Percentiles rank a stretch among this genome's conserved stretches.
These are phyloP conservation scores for Pharnaceum exiguum DNA, from an alignment of 148 eudicot species.

Conservation along the genomic window DNA sequence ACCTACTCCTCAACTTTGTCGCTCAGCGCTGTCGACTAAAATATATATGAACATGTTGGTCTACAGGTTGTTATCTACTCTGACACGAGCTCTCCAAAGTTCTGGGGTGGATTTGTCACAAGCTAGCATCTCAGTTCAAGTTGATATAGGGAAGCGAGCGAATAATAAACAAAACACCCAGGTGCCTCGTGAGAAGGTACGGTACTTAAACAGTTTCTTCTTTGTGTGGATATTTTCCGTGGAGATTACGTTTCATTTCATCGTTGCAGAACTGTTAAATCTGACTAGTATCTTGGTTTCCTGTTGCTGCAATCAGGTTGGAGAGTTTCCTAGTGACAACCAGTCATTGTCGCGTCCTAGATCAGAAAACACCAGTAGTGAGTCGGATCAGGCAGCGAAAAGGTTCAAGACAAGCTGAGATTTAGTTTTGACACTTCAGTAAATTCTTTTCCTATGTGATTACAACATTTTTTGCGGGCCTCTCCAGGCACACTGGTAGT, in stretches of 20 bases:
- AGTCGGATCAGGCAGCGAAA: conserved; percentile 50
- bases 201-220: too few relatives aligned
- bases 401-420: conserved; percentile 57
- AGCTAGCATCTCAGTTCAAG: conserved; percentile 84
- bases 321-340: conserved; percentile 24
- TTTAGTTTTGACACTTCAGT: conserved; percentile 14
- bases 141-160: conserved; percentile 80
- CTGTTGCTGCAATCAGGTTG: conserved; percentile 28
- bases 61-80: conserved; percentile 62
- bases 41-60: conserved; percentile 2
- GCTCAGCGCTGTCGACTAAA: not conserved
- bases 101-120: conserved; percentile 91
- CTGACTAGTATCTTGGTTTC: not conserved
- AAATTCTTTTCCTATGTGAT: conserved; percentile 35
- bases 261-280: not conserved
- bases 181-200: conserved; percentile 46
- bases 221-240: too few relatives aligned
- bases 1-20: not conserved
- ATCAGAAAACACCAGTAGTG: conserved; percentile 33
- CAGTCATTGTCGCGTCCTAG: conserved; percentile 26
- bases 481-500: conserved; percentile 12
- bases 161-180: conserved; percentile 30
- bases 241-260: not conserved
- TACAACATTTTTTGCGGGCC: conserved; percentile 39
- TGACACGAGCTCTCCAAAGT: conserved; percentile 75